Conservation (phyloP, 768 basidiomycete species). For the Termitomyces sp. region DNA sequence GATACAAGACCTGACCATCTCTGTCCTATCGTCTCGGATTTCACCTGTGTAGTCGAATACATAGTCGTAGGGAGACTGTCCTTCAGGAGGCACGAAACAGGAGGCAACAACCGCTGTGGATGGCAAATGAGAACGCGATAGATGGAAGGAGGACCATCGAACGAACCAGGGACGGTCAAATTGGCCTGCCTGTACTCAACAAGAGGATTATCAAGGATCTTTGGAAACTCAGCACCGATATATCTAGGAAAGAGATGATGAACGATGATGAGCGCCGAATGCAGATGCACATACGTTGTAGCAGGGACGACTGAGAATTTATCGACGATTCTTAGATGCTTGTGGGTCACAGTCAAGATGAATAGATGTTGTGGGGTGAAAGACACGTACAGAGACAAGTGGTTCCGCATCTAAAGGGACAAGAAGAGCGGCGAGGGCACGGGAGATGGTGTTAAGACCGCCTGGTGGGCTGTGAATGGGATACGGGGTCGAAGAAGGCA, state of each 20-base stretch:
- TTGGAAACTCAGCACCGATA: slow-evolving; percentile 69
- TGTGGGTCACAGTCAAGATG: slow-evolving; percentile 13
- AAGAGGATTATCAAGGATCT: slow-evolving; percentile 57
- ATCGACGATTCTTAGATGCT: slow-evolving; percentile 71
- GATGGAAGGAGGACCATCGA: not conserved
- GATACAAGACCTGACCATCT: slow-evolving; percentile 46
- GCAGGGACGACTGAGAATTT: slow-evolving; percentile 68
- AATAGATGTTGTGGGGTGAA: slow-evolving; percentile 3
- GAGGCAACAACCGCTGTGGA: slow-evolving; percentile 57
- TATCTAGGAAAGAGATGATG: slow-evolving; percentile 41
- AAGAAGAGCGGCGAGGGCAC: slow-evolving; percentile 61
- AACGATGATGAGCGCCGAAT: slow-evolving; percentile 10
- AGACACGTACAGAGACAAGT: slow-evolving; percentile 60
- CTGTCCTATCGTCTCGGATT: slow-evolving; percentile 65
- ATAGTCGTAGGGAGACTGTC: slow-evolving; percentile 64
- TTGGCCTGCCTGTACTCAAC: slow-evolving; percentile 84
- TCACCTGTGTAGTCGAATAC: slow-evolving; percentile 88
- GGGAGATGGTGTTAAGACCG: slow-evolving; percentile 75
- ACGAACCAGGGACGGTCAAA: slow-evolving; percentile 64
- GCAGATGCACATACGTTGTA: slow-evolving; percentile 54
- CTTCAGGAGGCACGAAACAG: slow-evolving; percentile 67
- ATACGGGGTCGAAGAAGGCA: not conserved
- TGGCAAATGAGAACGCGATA: slow-evolving; percentile 11
- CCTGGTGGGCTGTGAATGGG: slow-evolving; percentile 34
- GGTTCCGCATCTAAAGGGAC: slow-evolving; percentile 64